Percentiles rank a stretch among this genome's conserved stretches.
phyloP scores from a whole-genome alignment of 768 basidiomycete species.

The Hericium rajendrae region DNA sequence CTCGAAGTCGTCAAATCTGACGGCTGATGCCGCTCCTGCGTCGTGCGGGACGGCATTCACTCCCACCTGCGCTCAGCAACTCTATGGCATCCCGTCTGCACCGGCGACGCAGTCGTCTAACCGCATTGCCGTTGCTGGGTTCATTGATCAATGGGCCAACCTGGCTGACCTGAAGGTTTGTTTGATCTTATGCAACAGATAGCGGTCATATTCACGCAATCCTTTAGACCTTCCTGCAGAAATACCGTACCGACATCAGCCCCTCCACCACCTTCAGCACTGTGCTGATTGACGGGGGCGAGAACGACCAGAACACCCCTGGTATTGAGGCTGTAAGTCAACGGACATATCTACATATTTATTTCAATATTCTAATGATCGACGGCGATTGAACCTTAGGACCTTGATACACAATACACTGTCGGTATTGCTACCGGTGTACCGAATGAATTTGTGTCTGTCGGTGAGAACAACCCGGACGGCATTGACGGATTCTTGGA shows the following conservation, averaged over 20 bases:
- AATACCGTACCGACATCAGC: background rate
- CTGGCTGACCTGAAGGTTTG: constrained; percentile 19
- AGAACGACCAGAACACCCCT: constrained; percentile 11
- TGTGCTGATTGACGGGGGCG: constrained; percentile 15
- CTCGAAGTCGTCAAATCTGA: background rate
- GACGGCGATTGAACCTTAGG: constrained; percentile 10
- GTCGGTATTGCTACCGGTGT: constrained; percentile 22
- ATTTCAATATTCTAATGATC: background rate
- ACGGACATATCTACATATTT: background rate
- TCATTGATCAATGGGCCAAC: constrained; percentile 18
- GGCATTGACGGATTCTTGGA: constrained; percentile 1
- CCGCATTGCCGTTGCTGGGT: constrained; percentile 23
- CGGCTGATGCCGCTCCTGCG: background rate
- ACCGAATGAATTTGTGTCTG: constrained; percentile 17
- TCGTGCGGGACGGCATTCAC: constrained; percentile 11
- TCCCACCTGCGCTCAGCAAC: constrained; percentile 22
- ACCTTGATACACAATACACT: constrained; percentile 29
- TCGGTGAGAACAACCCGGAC: constrained; percentile 14
- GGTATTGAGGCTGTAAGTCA: background rate
- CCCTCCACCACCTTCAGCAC: constrained; percentile 3
- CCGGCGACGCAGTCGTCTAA: constrained; percentile 16
- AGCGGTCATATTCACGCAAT: background rate
- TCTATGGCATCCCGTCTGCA: constrained; percentile 27
- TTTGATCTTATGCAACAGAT: background rate
- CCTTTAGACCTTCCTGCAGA: background rate